phyloP scores from a whole-genome alignment of 768 basidiomycete species.

The Leccinum olivaceopallidum region DNA sequence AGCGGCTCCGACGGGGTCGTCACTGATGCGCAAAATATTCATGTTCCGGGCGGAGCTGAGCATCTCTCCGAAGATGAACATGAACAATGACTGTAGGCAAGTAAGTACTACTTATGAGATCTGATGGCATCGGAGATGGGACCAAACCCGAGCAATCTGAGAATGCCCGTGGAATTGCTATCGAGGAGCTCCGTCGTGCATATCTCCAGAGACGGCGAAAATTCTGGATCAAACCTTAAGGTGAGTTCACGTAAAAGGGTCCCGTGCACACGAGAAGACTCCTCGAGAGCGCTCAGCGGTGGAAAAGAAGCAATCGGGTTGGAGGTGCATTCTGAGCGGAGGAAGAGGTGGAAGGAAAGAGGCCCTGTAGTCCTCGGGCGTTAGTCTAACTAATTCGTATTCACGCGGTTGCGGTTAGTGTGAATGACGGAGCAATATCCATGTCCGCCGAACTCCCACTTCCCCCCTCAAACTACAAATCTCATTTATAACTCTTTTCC shows the following conservation, averaged over 20 bases:
- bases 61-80: not conserved
- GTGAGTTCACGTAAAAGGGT: constrained; percentile 17
- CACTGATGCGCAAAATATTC: not conserved
- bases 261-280: constrained; percentile 7
- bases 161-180: constrained; percentile 6
- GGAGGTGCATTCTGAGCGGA: constrained; percentile 1
- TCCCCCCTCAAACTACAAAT: constrained; percentile 19
- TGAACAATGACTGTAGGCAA: not conserved
- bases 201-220: constrained; percentile 5
- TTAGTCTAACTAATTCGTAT: constrained; percentile 15
- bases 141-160: constrained; percentile 12
- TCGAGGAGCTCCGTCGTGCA: constrained; percentile 11
- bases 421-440: constrained; percentile 31
- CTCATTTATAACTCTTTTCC: constrained; percentile 27
- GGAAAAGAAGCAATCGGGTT: constrained; percentile 9
- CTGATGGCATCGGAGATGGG: constrained; percentile 21
- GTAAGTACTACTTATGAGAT: not conserved
- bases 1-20: not conserved
- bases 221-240: constrained; percentile 14
- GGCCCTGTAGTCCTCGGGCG: constrained; percentile 22
- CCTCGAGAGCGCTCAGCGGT: not conserved
- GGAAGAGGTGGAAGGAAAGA: not conserved
- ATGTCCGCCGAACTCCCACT: constrained; percentile 34
- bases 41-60: not conserved
- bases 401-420: constrained; percentile 31